Evolutionary conservation across 2,329 filamentous ascomycete species (phyloP).

Genomic region (Fusarium piperis): DNA sequence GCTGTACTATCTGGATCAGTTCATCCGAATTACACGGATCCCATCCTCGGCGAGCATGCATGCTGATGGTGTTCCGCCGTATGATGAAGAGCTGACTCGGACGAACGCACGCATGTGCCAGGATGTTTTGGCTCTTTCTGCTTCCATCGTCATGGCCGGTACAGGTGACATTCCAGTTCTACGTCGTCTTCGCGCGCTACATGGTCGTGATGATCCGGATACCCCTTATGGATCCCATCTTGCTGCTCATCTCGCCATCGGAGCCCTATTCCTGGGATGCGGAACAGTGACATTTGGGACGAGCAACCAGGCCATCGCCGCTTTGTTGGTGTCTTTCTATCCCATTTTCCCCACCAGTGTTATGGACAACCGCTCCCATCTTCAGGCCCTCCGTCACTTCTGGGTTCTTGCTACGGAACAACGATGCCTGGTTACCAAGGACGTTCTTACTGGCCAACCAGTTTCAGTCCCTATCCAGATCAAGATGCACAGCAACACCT

Average conservation of each 20-base stretch:
- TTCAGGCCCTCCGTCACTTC: slow-evolving; percentile 96
- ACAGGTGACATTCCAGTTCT: slow-evolving; percentile 90
- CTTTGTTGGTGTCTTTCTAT: slow-evolving; percentile 91
- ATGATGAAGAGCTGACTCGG: slow-evolving; percentile 85
- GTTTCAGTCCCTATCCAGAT: slow-evolving; percentile 78
- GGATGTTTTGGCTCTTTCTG: slow-evolving; percentile 83
- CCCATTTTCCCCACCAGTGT: slow-evolving; percentile 89
- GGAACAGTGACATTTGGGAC: slow-evolving; percentile 93
- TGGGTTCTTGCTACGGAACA: slow-evolving; percentile 95
- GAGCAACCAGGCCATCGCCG: slow-evolving; percentile 85
- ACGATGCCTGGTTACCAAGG: slow-evolving; percentile 86
- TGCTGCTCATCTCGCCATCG: slow-evolving; percentile 90
- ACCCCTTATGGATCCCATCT: slow-evolving; percentile 94
- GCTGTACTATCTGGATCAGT: slow-evolving; percentile 84
- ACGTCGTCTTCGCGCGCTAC: slow-evolving; percentile 84
- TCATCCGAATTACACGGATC: slow-evolving; percentile 79
- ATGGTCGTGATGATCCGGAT: slow-evolving; percentile 84
- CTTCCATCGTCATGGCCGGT: slow-evolving; percentile 92
- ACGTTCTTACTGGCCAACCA: slow-evolving; percentile 84
- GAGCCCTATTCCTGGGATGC: slow-evolving; percentile 88
- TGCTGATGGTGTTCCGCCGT: slow-evolving; percentile 57
- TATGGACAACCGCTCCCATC: slow-evolving; percentile 91
- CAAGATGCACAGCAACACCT: slow-evolving; percentile 58
- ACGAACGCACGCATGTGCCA: slow-evolving; percentile 91
- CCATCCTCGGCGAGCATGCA: slow-evolving; percentile 45